A percentile compares a stretch with the other conserved stretches of the same genome.
Conservation (phyloP, 208 protist genomes). For the Leishmania martiniquensis region DNA sequence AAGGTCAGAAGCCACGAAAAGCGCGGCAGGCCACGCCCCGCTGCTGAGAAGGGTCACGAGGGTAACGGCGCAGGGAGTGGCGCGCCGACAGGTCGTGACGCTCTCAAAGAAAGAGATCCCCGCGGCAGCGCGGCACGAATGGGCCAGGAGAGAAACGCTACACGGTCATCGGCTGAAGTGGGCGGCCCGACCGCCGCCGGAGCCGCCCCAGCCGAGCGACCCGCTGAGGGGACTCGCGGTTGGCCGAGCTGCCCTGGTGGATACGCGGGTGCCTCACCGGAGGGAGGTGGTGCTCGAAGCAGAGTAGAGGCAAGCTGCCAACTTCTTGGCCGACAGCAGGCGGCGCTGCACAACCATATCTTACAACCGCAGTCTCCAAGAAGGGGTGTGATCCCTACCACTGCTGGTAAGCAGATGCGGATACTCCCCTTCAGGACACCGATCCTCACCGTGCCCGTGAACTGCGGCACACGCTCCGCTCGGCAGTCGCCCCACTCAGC, state of each 20-base stretch:
- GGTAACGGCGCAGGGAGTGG: not conserved
- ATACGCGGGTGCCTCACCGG: not conserved
- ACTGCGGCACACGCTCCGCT: not conserved
- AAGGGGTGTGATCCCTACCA: not conserved
- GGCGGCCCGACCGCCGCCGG: not conserved
- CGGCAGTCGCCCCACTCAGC: not conserved
- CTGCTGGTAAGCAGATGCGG: not conserved
- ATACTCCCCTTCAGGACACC: not conserved
- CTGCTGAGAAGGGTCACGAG: not conserved
- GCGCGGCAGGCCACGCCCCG: constrained; percentile 14
- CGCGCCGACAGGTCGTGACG: not conserved
- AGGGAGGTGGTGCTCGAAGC: not conserved
- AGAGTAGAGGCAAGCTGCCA: not conserved
- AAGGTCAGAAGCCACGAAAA: constrained; percentile 27
- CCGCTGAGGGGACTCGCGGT: not conserved
- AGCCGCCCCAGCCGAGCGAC: not conserved
- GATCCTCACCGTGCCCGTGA: not conserved
- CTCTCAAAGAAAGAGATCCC: not conserved
- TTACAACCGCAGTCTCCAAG: not conserved
- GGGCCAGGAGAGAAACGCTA: not conserved
- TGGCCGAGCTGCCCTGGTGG: not conserved
- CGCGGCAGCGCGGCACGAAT: constrained; percentile 14
- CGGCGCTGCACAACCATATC: not conserved
- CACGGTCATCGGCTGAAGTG: not conserved
- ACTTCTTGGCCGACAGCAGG: not conserved